Conservation (phyloP, 164 flowering plant genomes). For the Malania oleifera region DNA sequence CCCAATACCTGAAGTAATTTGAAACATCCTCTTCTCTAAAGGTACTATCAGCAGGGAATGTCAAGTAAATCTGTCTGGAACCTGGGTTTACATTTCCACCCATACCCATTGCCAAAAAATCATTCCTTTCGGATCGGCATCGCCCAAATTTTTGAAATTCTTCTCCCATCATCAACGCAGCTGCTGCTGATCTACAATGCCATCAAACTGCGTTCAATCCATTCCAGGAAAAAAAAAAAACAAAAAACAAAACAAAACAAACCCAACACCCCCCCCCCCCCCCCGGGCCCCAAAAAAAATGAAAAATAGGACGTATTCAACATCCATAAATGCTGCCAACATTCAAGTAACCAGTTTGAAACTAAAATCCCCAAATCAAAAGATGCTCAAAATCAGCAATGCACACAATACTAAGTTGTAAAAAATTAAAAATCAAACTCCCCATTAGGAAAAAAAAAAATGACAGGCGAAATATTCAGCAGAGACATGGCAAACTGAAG, state of each 20-base stretch:
- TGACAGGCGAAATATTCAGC: no score
- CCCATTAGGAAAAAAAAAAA: no score
- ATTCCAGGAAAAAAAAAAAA: no score
- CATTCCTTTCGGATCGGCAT: conserved; percentile 42
- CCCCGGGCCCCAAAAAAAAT: no score
- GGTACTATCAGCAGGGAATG: conserved; percentile 96
- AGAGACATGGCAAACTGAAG: no score
- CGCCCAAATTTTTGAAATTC: conserved; percentile 51
- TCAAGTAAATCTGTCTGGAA: conserved; percentile 75
- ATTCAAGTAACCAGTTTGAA: neutral
- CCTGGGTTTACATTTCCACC: conserved; percentile 48
- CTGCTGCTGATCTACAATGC: conserved; percentile 45
- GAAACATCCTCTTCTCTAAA: conserved; percentile 96
- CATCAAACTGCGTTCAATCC: neutral
- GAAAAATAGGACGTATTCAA: no score
- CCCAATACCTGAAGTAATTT: conserved; percentile 71
- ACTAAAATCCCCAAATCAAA: conserved; percentile 1
- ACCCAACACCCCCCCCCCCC: neutral
- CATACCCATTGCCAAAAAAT: conserved; percentile 37
- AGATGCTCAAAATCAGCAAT: no score
- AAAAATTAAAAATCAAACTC: neutral
- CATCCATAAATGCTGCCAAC: no score
- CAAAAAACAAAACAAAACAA: neutral
- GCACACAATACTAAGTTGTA: neutral
- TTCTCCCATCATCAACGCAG: conserved; percentile 56